Percentiles rank a stretch among this genome's conserved stretches.
Evolutionary conservation across 129 eudicot species (phyloP).

Genomic region (Chrysanthemum seticuspe): DNA sequence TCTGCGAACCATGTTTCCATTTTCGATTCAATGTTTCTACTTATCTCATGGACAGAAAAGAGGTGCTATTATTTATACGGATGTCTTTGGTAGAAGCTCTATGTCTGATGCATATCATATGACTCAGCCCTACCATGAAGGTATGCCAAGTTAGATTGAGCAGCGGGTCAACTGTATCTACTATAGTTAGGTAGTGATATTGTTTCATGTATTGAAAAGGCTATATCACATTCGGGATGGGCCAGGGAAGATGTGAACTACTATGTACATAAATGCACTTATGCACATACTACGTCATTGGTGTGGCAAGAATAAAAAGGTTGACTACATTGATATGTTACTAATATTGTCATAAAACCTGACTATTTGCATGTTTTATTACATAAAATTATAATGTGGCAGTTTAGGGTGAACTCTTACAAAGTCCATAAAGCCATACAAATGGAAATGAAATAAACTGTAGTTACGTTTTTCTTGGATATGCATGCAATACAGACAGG

Average conservation of each 20-base stretch:
- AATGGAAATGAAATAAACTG: constrained; percentile 5
- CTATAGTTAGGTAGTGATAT: constrained; percentile 55
- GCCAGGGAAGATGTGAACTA: constrained; percentile 82
- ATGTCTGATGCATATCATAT: constrained; percentile 86
- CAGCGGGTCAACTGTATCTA: neutral
- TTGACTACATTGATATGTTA: constrained; percentile 6
- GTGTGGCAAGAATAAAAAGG: constrained; percentile 86
- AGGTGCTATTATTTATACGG: constrained; percentile 76
- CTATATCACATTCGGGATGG: constrained; percentile 66
- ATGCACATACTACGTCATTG: constrained; percentile 29
- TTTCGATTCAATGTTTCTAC: constrained; percentile 1
- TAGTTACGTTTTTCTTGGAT: neutral
- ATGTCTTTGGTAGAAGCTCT: constrained; percentile 84
- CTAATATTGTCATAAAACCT: neutral
- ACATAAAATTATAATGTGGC: constrained; percentile 15
- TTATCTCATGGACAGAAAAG: constrained; percentile 47
- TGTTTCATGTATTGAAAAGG: constrained; percentile 69
- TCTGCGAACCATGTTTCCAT: constrained; percentile 7
- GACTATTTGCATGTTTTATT: neutral
- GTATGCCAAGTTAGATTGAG: constrained; percentile 31
- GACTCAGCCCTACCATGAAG: constrained; percentile 93
- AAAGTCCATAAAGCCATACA: constrained; percentile 86
- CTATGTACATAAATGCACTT: constrained; percentile 20
- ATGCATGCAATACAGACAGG: constrained; percentile 77
- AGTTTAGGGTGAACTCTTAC: constrained; percentile 80